Conservation (phyloP, 345 rosid genomes). For the Aegle marmelos region DNA sequence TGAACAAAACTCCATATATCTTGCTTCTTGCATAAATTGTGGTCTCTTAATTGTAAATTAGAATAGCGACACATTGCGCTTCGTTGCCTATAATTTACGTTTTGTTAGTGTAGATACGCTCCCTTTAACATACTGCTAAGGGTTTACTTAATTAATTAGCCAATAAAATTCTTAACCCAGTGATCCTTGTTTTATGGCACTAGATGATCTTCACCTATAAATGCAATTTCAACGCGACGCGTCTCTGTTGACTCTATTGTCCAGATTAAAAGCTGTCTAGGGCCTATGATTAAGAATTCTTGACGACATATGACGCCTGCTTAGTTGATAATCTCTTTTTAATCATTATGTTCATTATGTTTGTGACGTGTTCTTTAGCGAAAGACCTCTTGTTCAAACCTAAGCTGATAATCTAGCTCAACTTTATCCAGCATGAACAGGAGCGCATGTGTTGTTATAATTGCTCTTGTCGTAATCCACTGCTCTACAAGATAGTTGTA, state of each 20-base stretch:
- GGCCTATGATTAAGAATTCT: neutral
- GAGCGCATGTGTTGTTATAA: conserved; percentile 11
- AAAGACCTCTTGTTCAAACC: neutral
- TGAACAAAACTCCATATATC: no score
- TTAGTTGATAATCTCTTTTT: conserved; percentile 7
- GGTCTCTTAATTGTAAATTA: no score
- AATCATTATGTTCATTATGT: conserved; percentile 12
- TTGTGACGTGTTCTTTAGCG: neutral
- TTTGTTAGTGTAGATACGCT: neutral
- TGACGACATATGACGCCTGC: conserved; percentile 1
- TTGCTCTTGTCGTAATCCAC: conserved; percentile 13
- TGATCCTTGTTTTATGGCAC: neutral
- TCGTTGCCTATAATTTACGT: neutral
- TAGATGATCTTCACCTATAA: no score
- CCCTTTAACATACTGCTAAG: neutral
- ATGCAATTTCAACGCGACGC: neutral
- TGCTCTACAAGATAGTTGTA: neutral
- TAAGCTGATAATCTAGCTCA: neutral
- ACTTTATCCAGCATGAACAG: conserved; percentile 20
- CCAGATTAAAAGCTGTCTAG: neutral
- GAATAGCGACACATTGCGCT: neutral
- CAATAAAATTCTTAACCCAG: neutral
- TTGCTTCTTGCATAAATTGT: no score
- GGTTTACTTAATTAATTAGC: neutral
- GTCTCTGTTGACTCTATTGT: neutral